Base-by-base conservation (phyloP, 129 eudicot genomes). In the Centrapalus pauciflorus region DNA sequence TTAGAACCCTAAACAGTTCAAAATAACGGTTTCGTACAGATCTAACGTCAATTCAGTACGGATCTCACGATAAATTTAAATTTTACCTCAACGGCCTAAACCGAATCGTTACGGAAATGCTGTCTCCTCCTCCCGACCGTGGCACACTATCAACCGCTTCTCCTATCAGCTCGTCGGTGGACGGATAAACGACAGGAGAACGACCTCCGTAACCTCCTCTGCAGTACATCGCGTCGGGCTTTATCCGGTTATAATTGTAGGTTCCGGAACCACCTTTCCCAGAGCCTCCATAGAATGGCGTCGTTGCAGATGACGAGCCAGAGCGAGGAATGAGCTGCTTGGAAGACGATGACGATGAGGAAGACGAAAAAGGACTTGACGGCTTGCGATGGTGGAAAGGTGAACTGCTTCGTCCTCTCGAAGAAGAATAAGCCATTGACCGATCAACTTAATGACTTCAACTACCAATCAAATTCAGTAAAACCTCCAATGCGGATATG, bases 81-180 rank as follows among this genome's bases (percentile, higher is more conserved):
- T 64, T 70, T 32, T 76, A 93, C 98, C 85, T 93, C 76, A 93
- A 41, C 9, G 99, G 96, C 67, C 98, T 78, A 81, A 93, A 93
- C 67, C 98, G 77, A 76, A 93, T 71, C 23, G 98, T 93, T 26
- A 93, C 98, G 4, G 96, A 93, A 55, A 93, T 93, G 64, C 92
- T 84, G 65, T 88, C 98, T 0, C 83, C 85, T 34, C 84, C 96
- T 7, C 80, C 83, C 50, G 95, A 84, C 82, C 89, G 62, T 69
- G 90, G 75, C 10, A 52, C n/a, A 64, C 25, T 14, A 52, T 81
- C 89, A 23, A 77, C 70, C 45, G 87, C 76, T 70, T 91, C 96
- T 43, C 71, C 84, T 5, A 50, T 38, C 37, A 85, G 57, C 70
- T 91, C 97, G 23, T 87, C 97, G 20, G 71, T 34, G 20, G 81